Percentiles rank a stretch among this genome's conserved stretches.
phyloP scores from a whole-genome alignment of 164 flowering plant species.

The Nymphaea colorata region DNA sequence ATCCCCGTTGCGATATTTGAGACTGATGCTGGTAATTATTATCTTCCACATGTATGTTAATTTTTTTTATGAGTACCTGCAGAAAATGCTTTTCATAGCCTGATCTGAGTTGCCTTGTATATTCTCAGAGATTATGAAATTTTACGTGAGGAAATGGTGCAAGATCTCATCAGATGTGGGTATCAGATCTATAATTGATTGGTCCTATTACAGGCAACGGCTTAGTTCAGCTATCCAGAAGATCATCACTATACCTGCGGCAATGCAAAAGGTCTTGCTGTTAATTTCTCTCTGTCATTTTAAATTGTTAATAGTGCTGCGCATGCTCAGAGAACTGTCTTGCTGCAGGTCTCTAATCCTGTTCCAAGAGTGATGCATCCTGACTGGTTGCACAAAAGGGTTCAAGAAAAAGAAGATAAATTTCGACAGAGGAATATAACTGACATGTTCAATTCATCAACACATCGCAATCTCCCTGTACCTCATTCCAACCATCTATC shows the following conservation, averaged over 20 bases:
- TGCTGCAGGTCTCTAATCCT: conserved; percentile 80
- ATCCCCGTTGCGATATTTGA: conserved; percentile 98
- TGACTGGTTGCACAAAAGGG: conserved; percentile 96
- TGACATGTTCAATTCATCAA: conserved; percentile 57
- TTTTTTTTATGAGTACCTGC: not conserved
- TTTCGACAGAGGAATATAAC: conserved; percentile 77
- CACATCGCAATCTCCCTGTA: conserved; percentile 15
- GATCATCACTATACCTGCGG: conserved; percentile 97
- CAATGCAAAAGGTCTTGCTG: conserved; percentile 88
- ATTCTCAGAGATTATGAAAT: conserved; percentile 61
- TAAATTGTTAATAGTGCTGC: not conserved
- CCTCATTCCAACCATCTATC: conserved; percentile 8
- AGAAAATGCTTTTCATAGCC: not conserved
- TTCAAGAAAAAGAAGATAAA: conserved; percentile 92
- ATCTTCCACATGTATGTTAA: not conserved
- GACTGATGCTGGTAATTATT: conserved; percentile 56
- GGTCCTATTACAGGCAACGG: conserved; percentile 98
- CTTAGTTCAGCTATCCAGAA: conserved; percentile 94
- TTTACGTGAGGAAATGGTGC: conserved; percentile 89
- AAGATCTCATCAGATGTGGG: conserved; percentile 79
- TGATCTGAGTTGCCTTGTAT: not conserved
- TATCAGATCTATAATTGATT: conserved; percentile 85
- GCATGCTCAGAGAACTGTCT: too few species aligned
- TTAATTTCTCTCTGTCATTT: not conserved
- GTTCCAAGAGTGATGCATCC: conserved; percentile 97